Evolutionary conservation across 1,284 basidiomycete genomes (phyloP), one percentile per base, ranked within the genome.

Genomic region (Fereydounia khargensis): DNA sequence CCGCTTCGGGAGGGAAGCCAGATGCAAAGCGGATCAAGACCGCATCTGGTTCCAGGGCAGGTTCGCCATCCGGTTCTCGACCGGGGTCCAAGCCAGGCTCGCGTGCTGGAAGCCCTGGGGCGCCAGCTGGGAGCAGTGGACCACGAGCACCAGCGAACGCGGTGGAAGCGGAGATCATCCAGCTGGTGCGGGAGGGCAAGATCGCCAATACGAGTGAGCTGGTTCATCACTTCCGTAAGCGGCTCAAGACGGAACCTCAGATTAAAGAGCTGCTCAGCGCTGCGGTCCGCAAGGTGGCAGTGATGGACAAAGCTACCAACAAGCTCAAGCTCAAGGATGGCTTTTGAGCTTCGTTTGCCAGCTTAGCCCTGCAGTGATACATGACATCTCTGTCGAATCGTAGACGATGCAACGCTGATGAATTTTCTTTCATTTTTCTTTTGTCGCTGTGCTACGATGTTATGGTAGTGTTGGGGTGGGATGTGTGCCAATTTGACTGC

Each of bases 231-330:
- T 72, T 72, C 48, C 38, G 62, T 6, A 62, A 68, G 46, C 47
- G 55, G 21, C 47, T 72, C 30, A 72, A 72, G 57, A 47, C 47
- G 35, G 65, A 68, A 16, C 52, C 66, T 11, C 48, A 61, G 23
- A 59, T 65, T 40, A 72, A 70, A 52, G 67, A 65, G 34, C 59
- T 60, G 32, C 48, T 70, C 14, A 68, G 59, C 41, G 57, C 58
- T 4, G 68, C 68, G 17, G 62, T 70, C 17, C 51, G 61, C 10
- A 59, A 61, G 34, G 65, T 70, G 21, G 65, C 65, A 10, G 59
- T 63, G 22, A 68, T 70, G 65, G 67, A 70, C 49, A 70, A 70
- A 47, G 53, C 63, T 8, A 60, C 49, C 42, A 68, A 68, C 40
- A 44, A 42, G 5, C 48, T 70, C 35, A 65, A 61, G 47, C 65